A percentile compares a stretch with the other conserved stretches of the same genome.
Conservation (phyloP, 495 filamentous ascomycete species). For the Neurospora africana region DNA sequence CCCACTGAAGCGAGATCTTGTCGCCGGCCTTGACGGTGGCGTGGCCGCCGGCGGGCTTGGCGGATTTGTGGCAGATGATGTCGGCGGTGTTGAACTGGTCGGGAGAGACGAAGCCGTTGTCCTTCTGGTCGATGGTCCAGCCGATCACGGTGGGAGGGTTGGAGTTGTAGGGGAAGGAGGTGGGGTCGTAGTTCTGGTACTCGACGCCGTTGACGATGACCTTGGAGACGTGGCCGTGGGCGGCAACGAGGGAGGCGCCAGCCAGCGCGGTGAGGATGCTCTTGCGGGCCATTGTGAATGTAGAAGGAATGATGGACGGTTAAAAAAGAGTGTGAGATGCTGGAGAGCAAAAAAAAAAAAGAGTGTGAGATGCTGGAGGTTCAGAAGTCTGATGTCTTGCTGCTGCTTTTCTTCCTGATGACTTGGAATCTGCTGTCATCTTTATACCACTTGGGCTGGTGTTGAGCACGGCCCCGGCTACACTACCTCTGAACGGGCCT, state of each 20-base stretch:
- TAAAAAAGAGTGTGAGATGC: background rate
- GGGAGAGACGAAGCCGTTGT: conserved; percentile 50
- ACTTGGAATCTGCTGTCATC: background rate
- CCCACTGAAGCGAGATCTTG: conserved; percentile 37
- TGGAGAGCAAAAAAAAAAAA: background rate
- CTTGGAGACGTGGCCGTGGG: conserved; percentile 52
- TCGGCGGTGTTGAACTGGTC: conserved; percentile 30
- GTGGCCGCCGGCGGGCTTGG: conserved; percentile 27
- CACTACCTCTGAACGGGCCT: background rate
- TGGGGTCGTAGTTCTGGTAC: conserved; percentile 35
- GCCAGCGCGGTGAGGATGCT: conserved; percentile 35
- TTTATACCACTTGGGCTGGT: conserved; percentile 3
- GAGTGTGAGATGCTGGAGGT: background rate
- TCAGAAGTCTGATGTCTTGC: background rate
- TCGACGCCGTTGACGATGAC: conserved; percentile 49
- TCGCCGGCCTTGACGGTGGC: conserved; percentile 34
- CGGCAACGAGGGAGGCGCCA: conserved; percentile 42
- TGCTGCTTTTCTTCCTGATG: background rate
- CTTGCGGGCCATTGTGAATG: conserved; percentile 13
- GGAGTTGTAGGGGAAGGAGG: conserved; percentile 24
- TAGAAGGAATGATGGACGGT: background rate
- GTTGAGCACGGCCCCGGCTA: background rate
- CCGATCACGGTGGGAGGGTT: conserved; percentile 42
- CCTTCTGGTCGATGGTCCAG: conserved; percentile 45
- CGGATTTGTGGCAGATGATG: conserved; percentile 42